These are phyloP conservation scores for Letharia lupina DNA, from an alignment of 495 filamentous ascomycete genomes.

Conservation along the genomic window DNA sequence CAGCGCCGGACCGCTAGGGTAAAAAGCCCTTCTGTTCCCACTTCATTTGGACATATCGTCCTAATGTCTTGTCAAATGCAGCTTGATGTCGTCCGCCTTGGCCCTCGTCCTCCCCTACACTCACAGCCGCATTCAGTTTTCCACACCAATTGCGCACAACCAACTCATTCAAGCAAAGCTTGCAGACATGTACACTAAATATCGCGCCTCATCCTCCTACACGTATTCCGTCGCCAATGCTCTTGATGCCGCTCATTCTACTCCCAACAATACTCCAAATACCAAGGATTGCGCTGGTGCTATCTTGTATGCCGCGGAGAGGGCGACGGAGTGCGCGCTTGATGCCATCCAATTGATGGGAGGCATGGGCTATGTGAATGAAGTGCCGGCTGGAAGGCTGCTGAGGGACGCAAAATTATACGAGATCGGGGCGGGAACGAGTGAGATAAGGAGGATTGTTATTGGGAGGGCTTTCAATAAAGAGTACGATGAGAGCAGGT, in stretches of 20 bases:
- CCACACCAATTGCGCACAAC: conserved; percentile 78
- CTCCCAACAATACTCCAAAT: conserved; percentile 43
- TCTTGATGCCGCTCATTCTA: conserved; percentile 68
- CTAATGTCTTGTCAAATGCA: conserved; percentile 24
- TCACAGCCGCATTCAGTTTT: conserved; percentile 84
- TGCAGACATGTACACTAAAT: conserved; percentile 95
- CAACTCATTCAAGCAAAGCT: conserved; percentile 90
- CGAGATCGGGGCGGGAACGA: conserved; percentile 95
- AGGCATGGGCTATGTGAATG: conserved; percentile 93
- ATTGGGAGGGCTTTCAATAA: conserved; percentile 92
- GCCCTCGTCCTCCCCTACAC: conserved; percentile 85
- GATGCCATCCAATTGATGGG: conserved; percentile 94
- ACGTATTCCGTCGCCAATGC: conserved; percentile 67
- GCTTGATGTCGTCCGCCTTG: conserved; percentile 87
- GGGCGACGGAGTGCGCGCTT: conserved; percentile 78
- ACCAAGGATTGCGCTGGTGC: conserved; percentile 93
- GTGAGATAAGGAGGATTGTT: conserved; percentile 87
- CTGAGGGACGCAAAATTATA: conserved; percentile 85
- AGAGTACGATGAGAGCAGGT: conserved; percentile 50
- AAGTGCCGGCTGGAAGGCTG: conserved; percentile 80
- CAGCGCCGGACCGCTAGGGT: conserved; percentile 80
- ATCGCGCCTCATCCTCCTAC: conserved; percentile 71
- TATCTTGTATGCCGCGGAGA: conserved; percentile 89
- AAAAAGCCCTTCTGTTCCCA: conserved; percentile 15
- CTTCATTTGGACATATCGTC: not conserved